Conservation (phyloP, 1,139 yeast genomes). For the Taphrina communis region DNA sequence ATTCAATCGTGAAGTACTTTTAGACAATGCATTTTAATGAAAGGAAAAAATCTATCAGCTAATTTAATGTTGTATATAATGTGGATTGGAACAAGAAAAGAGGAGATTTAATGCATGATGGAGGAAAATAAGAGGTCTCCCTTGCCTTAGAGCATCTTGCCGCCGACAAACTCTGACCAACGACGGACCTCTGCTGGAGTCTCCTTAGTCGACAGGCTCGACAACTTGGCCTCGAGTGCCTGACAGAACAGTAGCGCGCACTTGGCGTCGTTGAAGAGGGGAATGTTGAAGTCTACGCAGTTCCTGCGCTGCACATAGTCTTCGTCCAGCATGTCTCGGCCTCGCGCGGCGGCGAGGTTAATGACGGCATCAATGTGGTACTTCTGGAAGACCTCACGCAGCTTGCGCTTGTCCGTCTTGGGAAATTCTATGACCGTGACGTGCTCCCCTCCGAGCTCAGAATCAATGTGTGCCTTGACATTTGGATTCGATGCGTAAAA, state of each 20-base stretch:
- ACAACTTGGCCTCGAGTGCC: constrained; percentile 76
- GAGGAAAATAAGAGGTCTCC: too few species aligned
- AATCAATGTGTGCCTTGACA: constrained; percentile 70
- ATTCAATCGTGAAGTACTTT: not conserved
- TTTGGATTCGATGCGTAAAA: constrained; percentile 75
- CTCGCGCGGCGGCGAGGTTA: constrained; percentile 89
- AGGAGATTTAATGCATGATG: not conserved
- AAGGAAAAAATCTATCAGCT: constrained; percentile 1
- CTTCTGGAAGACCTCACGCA: constrained; percentile 89
- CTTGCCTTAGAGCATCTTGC: constrained; percentile 70
- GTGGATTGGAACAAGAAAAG: not conserved
- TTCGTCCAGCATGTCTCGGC: constrained; percentile 79
- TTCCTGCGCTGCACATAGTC: constrained; percentile 98
- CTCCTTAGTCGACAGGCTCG: constrained; percentile 56
- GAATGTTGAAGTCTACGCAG: constrained; percentile 96
- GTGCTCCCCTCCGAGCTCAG: constrained; percentile 55
- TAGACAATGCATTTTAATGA: not conserved
- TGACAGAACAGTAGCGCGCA: constrained; percentile 86
- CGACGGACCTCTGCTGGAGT: constrained; percentile 86
- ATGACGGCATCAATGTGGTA: constrained; percentile 84
- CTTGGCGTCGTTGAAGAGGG: constrained; percentile 94
- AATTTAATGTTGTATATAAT: not conserved
- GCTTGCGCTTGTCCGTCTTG: constrained; percentile 85
- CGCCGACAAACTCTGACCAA: constrained; percentile 97
- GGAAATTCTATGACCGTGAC: constrained; percentile 76